Conservation (phyloP, 2,329 filamentous ascomycete genomes). For the Microdochium paspali region DNA sequence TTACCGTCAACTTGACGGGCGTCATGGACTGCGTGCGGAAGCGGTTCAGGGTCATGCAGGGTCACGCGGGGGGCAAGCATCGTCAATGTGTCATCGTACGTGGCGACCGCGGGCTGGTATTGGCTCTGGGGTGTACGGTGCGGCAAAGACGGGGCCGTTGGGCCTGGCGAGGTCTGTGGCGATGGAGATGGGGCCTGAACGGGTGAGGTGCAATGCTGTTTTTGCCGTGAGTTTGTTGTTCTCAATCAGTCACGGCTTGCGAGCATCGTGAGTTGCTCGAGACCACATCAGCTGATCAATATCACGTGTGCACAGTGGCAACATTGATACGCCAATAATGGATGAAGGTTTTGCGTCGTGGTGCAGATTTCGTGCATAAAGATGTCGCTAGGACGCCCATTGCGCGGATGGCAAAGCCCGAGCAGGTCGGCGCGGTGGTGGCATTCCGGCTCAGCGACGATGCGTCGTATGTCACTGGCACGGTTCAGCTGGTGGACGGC, state of each 20-base stretch:
- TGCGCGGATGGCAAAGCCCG: constrained; percentile 12
- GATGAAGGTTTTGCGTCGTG: constrained; percentile 4
- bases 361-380: constrained; percentile 7
- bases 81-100: constrained; percentile 33
- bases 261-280: too few relatives aligned
- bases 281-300: not conserved
- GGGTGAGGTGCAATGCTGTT: constrained; percentile 18
- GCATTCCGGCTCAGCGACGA: constrained; percentile 22
- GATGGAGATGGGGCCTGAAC: constrained; percentile 16
- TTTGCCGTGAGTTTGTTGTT: constrained; percentile 13
- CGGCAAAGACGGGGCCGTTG: constrained; percentile 20
- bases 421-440: constrained; percentile 23
- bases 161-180: constrained; percentile 18
- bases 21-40: constrained; percentile 18
- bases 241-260: not conserved
- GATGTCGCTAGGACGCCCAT: constrained; percentile 9
- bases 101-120: constrained; percentile 17
- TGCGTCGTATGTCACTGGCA: constrained; percentile 15
- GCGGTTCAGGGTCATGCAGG: constrained; percentile 19
- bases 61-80: constrained; percentile 27
- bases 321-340: constrained; percentile 19
- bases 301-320: constrained; percentile 11
- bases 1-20: constrained; percentile 17
- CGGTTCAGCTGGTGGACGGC: not conserved
- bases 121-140: constrained; percentile 17